These are phyloP conservation scores for Talaromyces proteolyticus DNA, from an alignment of 495 filamentous ascomycete species.

Conservation along the genomic window DNA sequence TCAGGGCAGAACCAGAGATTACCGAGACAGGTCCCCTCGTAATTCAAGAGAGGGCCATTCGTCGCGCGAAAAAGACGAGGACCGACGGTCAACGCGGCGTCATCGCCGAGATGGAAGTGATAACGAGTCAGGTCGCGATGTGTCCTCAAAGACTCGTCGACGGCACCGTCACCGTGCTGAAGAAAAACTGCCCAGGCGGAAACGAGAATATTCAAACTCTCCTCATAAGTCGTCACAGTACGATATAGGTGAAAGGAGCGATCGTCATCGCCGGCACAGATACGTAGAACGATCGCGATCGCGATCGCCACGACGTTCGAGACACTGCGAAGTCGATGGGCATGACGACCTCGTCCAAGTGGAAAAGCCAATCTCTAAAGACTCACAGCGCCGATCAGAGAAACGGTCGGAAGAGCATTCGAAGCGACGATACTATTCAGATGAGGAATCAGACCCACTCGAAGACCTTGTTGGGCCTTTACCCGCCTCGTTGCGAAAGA, in stretches of 20 bases:
- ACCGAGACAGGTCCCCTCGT: slow-evolving; percentile 1
- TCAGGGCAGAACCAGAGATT: not conserved
- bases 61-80: not conserved
- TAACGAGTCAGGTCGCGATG: not conserved
- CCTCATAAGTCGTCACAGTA: slow-evolving; percentile 6
- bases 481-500: slow-evolving; percentile 45
- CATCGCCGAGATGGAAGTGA: slow-evolving; percentile 3
- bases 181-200: not conserved
- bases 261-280: slow-evolving; percentile 7
- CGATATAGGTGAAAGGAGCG: slow-evolving; percentile 15
- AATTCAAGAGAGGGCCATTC: slow-evolving; percentile 2
- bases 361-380: not conserved
- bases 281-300: slow-evolving; percentile 24
- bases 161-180: slow-evolving; percentile 7
- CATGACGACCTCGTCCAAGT: not conserved
- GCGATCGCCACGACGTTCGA: slow-evolving; percentile 27
- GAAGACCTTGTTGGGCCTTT: slow-evolving; percentile 77
- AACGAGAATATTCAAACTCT: slow-evolving; percentile 1
- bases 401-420: not conserved
- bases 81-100: not conserved
- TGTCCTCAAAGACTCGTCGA: not conserved
- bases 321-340: not conserved
- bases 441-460: slow-evolving; percentile 65
- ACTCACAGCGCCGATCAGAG: no score
- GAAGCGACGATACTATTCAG: slow-evolving; percentile 2